Evolutionary conservation across 495 filamentous ascomycete species (phyloP).

Genomic region (Tetracladium setigerum): DNA sequence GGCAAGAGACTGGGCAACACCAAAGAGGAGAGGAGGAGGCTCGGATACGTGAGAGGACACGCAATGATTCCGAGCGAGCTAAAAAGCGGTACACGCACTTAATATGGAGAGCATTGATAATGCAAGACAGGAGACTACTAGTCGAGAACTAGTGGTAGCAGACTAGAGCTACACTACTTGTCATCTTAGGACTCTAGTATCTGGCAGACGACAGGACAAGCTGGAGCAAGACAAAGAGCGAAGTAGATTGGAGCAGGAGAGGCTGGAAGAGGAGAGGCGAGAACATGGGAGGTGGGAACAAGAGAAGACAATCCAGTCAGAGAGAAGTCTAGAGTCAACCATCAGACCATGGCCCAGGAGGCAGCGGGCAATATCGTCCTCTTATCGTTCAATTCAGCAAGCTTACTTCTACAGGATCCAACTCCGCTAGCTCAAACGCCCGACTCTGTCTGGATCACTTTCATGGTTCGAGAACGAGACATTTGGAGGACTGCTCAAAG

Average conservation of each 20-base stretch:
- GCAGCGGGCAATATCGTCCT: constrained; percentile 7
- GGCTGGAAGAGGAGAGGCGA: background rate
- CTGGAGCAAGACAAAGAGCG: background rate
- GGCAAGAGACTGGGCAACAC: constrained; percentile 1
- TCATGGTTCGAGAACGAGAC: constrained; percentile 4
- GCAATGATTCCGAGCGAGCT: constrained; percentile 4
- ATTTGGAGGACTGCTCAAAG: constrained; percentile 7
- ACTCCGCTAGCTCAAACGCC: constrained; percentile 1
- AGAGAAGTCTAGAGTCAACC: background rate
- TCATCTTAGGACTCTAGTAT: background rate
- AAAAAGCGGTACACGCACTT: background rate
- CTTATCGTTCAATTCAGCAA: constrained; percentile 6
- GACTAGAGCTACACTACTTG: background rate
- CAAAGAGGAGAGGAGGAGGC: background rate
- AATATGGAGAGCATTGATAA: background rate
- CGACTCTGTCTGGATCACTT: constrained; percentile 3
- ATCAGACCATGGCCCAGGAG: constrained; percentile 2
- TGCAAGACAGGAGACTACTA: background rate
- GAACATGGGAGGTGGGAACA: background rate
- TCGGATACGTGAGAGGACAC: constrained; percentile 1
- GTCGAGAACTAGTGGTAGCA: background rate
- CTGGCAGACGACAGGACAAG: background rate
- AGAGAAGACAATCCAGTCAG: constrained; percentile 2
- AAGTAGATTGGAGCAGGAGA: background rate
- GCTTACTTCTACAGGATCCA: constrained; percentile 7